A percentile compares a stretch with the other conserved stretches of the same genome.
phyloP scores from a whole-genome alignment of 1,284 basidiomycete species.

The Bjerkandera adusta region DNA sequence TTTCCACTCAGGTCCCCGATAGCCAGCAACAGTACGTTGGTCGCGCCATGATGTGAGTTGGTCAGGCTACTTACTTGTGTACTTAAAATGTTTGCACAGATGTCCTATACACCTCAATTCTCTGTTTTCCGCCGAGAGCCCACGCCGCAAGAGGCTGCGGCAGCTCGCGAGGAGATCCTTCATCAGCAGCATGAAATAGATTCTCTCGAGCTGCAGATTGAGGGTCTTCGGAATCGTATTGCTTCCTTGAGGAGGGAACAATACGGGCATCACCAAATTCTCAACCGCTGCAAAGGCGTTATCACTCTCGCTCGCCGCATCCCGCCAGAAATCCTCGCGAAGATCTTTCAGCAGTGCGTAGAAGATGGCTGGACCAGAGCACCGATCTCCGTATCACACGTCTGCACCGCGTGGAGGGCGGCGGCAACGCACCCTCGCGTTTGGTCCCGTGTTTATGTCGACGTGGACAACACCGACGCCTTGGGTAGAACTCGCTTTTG shows the following conservation, averaged over 20 bases:
- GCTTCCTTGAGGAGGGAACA: slow-evolving; percentile 41
- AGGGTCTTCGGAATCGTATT: slow-evolving; percentile 37
- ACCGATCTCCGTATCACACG: slow-evolving; percentile 55
- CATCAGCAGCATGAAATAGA: slow-evolving; percentile 40
- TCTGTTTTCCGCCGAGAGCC: slow-evolving; percentile 26
- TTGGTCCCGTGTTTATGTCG: slow-evolving; percentile 58
- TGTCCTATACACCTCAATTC: no score
- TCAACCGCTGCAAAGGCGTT: slow-evolving; percentile 44
- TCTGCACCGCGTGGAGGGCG: slow-evolving; percentile 59
- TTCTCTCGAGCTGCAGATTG: slow-evolving; percentile 42
- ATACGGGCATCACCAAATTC: slow-evolving; percentile 39
- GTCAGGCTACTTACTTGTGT: no score
- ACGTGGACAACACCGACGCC: slow-evolving; percentile 44
- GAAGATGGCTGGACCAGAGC: slow-evolving; percentile 51
- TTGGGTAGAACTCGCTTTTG: slow-evolving; percentile 45
- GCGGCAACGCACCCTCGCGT: slow-evolving; percentile 49
- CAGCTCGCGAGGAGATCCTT: slow-evolving; percentile 33
- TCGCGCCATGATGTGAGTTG: no score
- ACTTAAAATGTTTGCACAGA: no score
- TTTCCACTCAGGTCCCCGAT: no score
- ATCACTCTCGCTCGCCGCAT: slow-evolving; percentile 56
- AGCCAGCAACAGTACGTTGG: no score
- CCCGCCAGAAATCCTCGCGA: slow-evolving; percentile 53
- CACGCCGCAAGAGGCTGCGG: slow-evolving; percentile 28
- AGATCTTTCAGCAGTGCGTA: slow-evolving; percentile 52